phyloP scores from a whole-genome alignment of 352 stramenopile genomes.

The Phytophthora pinifolia region DNA sequence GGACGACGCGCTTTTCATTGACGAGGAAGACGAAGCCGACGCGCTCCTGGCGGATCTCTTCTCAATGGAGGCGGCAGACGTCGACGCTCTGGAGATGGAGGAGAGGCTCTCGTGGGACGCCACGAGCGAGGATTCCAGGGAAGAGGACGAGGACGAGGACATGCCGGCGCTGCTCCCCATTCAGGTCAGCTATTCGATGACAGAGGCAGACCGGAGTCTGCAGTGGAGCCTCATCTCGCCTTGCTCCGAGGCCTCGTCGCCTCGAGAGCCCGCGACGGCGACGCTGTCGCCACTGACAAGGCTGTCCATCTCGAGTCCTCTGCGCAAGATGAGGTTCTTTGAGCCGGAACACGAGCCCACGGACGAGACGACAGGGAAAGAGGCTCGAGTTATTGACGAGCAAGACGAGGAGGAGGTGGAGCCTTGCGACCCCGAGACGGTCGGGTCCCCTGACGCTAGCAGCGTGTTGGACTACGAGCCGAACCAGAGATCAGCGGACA shows the following conservation, averaged over 20 bases:
- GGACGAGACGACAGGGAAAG: constrained; percentile 5
- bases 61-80: constrained; percentile 7
- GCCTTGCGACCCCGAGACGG: constrained; percentile 18
- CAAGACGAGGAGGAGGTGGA: constrained; percentile 18
- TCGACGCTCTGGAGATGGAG: constrained; percentile 14
- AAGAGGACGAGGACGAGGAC: constrained; percentile 10
- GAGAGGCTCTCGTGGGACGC: constrained; percentile 34
- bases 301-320: constrained; percentile 24
- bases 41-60: constrained; percentile 9
- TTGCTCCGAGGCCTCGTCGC: constrained; percentile 35
- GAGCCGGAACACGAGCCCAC: constrained; percentile 24
- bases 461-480: constrained; percentile 19
- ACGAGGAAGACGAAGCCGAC: constrained; percentile 18
- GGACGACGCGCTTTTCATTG: constrained; percentile 24
- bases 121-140: constrained; percentile 16
- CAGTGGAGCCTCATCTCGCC: constrained; percentile 60
- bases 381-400: constrained; percentile 12
- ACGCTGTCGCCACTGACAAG: constrained; percentile 22
- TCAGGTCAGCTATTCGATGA: constrained; percentile 6
- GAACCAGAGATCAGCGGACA: not conserved
- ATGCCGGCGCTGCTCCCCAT: constrained; percentile 13
- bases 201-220: constrained; percentile 4
- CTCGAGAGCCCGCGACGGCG: constrained; percentile 1
- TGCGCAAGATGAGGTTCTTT: constrained; percentile 21
- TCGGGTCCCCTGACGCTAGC: constrained; percentile 21